These are phyloP conservation scores for Rubia balearica DNA, from an alignment of 305 asterid species.

Conservation along the genomic window DNA sequence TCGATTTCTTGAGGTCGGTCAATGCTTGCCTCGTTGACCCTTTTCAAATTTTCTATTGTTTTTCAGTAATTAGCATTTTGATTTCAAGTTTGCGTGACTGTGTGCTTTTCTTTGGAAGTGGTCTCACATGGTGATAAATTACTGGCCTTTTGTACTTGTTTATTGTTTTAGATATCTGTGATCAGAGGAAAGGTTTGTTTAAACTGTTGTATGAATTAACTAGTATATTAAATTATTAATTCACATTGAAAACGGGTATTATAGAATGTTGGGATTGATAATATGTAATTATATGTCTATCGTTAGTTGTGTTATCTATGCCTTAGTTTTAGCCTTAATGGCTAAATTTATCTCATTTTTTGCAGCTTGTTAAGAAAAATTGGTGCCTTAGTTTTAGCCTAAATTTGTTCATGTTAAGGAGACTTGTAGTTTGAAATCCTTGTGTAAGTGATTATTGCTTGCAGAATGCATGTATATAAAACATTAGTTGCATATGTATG, in stretches of 20 bases:
- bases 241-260: neutral
- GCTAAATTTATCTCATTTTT: too few species aligned
- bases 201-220: neutral
- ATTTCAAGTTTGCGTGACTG: too few species aligned
- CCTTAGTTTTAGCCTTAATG: too few species aligned
- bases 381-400: too few species aligned
- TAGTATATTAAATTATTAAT: neutral
- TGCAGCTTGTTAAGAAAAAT: too few species aligned
- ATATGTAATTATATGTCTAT: too few species aligned
- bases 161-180: neutral
- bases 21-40: constrained; percentile 9
- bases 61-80: neutral
- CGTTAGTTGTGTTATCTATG: too few species aligned
- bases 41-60: neutral
- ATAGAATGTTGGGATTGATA: neutral
- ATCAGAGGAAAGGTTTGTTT: neutral
- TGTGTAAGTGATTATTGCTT: too few species aligned
- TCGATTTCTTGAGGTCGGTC: constrained; percentile 39
- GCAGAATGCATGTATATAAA: too few species aligned
- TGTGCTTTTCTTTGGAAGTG: constrained; percentile 5
- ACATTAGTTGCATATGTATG: too few species aligned
- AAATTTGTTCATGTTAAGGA: too few species aligned
- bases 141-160: neutral
- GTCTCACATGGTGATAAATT: constrained; percentile 7
- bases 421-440: too few species aligned